Evolutionary conservation across 2,329 filamentous ascomycete genomes (phyloP), one percentile per base, ranked within the genome.

Genomic region (Paecilomyces niveus): DNA sequence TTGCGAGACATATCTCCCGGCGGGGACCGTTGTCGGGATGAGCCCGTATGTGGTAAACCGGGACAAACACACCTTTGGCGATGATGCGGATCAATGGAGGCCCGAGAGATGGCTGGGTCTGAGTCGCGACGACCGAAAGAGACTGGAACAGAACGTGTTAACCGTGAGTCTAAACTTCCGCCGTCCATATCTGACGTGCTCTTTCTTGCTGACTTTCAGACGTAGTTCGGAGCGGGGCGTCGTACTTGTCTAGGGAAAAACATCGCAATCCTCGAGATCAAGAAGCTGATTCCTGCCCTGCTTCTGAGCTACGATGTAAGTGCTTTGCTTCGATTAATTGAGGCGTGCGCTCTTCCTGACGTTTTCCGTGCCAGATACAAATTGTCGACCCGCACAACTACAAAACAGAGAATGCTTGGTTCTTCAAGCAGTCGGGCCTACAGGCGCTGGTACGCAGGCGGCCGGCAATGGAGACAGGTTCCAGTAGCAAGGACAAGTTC

Each of bases 41-140:
- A 69, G 65, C 45, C 61, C 65, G 3, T 69, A 59, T 54, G 65
- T 68, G n/a, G 54, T 64, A n/a, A 64, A 67, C 45, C 63, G 64
- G 13, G 56, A 63, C 49, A 51, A 61, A 9, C 35, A 50, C 2
- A 61, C 62, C 22, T 69, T 69, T 56, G 67, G 66, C 2, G 7
- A 58, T 8, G 65, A 68, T 51, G 62, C 62, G 2, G 65, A 67
- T 11, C 18, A 26, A 10, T 68, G 61, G 58, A 58, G 61, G 22
- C 67, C 67, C 3, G 58, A 59, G 6, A 62, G 67, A 29, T 69
- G 66, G 66, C 62, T 68, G 15, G 49, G 56, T 9, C 5, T 26
- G 5, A 59, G 56, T 6, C 35, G 63, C 15, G 58, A 63, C n/a
- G 55, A 53, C 3, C 54, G 59, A 1, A 62, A 63, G 35, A 62